Percentiles rank a stretch among this genome's conserved stretches.
Conservation (phyloP, 768 basidiomycete species). For the Leccinum fibrillosum region DNA sequence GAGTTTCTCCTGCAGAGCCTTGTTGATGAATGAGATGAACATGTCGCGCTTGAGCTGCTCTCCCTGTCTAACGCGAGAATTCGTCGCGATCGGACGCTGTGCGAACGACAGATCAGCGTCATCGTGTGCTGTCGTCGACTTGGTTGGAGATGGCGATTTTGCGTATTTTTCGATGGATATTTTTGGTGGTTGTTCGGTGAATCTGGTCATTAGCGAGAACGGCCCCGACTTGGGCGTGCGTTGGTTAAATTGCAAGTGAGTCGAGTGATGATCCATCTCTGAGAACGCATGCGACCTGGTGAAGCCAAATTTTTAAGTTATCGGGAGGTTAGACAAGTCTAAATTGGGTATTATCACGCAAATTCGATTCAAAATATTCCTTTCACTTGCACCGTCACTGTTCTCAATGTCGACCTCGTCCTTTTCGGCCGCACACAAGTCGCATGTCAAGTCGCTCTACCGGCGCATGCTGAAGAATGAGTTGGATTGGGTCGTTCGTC, state of each 20-base stretch:
- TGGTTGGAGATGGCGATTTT: conserved; percentile 35
- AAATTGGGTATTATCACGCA: conserved; percentile 14
- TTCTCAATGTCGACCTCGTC: conserved; percentile 51
- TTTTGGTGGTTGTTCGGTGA: conserved; percentile 42
- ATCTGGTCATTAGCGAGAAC: conserved; percentile 40
- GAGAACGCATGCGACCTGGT: not conserved
- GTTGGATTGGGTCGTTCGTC: conserved; percentile 84
- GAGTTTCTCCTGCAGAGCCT: conserved; percentile 72
- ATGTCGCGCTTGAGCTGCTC: conserved; percentile 77
- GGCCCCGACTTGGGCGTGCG: conserved; percentile 69
- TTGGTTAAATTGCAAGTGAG: conserved; percentile 71
- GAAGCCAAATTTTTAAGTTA: not conserved
- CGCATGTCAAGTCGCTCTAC: conserved; percentile 91
- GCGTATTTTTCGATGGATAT: conserved; percentile 43
- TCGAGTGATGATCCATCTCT: conserved; percentile 76
- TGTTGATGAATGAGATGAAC: conserved; percentile 79
- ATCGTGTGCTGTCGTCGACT: conserved; percentile 16
- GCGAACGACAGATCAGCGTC: conserved; percentile 17
- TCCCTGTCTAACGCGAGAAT: conserved; percentile 73
- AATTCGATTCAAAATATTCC: conserved; percentile 7
- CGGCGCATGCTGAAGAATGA: conserved; percentile 82
- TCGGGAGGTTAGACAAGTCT: not conserved
- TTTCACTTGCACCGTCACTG: conserved; percentile 1
- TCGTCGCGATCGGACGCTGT: conserved; percentile 68
- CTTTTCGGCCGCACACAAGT: conserved; percentile 73